Base-by-base conservation (phyloP, 768 basidiomycete species). In the Pisolithus orientalis region DNA sequence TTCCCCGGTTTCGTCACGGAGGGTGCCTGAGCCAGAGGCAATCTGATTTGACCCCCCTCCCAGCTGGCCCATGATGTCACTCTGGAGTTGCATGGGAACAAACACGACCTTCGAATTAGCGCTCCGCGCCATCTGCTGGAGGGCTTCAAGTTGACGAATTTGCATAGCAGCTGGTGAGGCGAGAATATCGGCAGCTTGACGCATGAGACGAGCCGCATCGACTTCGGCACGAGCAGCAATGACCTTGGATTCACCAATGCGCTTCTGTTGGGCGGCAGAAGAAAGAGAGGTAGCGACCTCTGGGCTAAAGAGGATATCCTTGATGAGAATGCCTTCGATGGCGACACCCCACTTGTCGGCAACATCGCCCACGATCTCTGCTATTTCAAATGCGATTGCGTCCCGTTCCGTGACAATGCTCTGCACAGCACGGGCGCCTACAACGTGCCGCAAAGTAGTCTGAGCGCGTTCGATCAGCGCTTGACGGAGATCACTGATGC, bases 141-240 rank as follows among this genome's bases (percentile, higher is more conserved):
- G 79, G 45, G 94, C 91, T 70, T 99, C 95, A 57, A 98, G 80
- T 67, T 97, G 95, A 54, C 95, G 79, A 66, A 97, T 97, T 70
- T 96, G 94, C 93, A 97, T 96, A 50, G 95, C 95, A 21, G 95
- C 94, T 8, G 93, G 93, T 10, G 85, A 90, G 21, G 93, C 91
- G 62, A 92, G 74, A 62, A 95, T 96, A 70, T 96, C 94, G 49
- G 94, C 94, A 11, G 94, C 94, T 68, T 95, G 92, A 54, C 94
- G 81, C 94, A 97, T 97, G 66, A 97, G 81, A 61, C 91, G 82
- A 27, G 94, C 93, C 34, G 93, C 77, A 67, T 96, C 94, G 58
- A 97, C 94, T 73, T 96, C 94, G 13, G 94, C 95, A 53, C 93
- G 83, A 1, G 93, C 94, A 49, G 92, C 91, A 61, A 96, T 95